phyloP scores from a whole-genome alignment of 2,329 filamentous ascomycete species.

The Ophiobolus disseminans region DNA sequence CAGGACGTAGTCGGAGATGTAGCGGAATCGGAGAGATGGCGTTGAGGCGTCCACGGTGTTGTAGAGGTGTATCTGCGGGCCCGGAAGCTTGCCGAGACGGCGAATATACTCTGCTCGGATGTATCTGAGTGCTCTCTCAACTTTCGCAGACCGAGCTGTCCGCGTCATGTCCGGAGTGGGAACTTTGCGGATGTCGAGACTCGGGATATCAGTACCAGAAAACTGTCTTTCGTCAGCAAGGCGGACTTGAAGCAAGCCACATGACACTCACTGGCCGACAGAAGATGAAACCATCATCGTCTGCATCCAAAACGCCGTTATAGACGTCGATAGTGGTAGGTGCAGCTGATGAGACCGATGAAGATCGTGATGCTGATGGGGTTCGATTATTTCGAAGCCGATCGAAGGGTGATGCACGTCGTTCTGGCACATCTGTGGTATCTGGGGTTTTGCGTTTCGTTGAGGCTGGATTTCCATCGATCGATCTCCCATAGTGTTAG shows the following conservation, averaged over 20 bases:
- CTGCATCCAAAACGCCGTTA: constrained; percentile 50
- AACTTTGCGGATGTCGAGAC: constrained; percentile 41
- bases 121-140: constrained; percentile 39
- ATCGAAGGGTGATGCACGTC: constrained; percentile 31
- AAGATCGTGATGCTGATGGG: constrained; percentile 30
- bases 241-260: not conserved
- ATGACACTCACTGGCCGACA: constrained; percentile 39
- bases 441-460: constrained; percentile 40
- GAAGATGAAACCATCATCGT: constrained; percentile 47
- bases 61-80: constrained; percentile 63
- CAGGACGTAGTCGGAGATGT: constrained; percentile 69
- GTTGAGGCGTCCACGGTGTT: constrained; percentile 66
- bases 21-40: constrained; percentile 69
- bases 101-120: constrained; percentile 51
- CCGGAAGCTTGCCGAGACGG: constrained; percentile 35
- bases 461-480: constrained; percentile 1
- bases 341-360: constrained; percentile 27
- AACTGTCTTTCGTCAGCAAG: constrained; percentile 12
- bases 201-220: constrained; percentile 22
- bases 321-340: constrained; percentile 39
- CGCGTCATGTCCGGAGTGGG: constrained; percentile 48
- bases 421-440: constrained; percentile 16
- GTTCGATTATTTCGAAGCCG: constrained; percentile 17
- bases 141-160: constrained; percentile 33
- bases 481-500: constrained; percentile 19